Base-by-base conservation (phyloP, 1,284 basidiomycete genomes). In the Lentinus polychrous region DNA sequence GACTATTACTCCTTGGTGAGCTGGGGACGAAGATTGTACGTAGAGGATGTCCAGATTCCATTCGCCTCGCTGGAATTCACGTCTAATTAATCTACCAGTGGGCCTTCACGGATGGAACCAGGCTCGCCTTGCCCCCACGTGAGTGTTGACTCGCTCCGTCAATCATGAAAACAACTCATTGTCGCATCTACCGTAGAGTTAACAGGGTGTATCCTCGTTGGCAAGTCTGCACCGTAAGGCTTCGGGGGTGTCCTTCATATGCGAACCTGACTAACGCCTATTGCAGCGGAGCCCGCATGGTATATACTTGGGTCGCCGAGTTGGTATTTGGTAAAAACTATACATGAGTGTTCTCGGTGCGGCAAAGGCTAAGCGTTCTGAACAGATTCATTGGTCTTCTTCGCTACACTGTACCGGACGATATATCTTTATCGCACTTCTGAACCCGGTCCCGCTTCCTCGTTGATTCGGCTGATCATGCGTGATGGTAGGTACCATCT, bases 271-370 rank as follows among this genome's bases (percentile, higher is more conserved):
- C 10, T 15, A 7, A 11, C 11, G 22, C 27, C 3, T 15, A 5
- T 15, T 3, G 27, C 51, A 58, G 54, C 27, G 55, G 55, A 27
- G 55, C 58, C 39, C 57, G 60, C n/a, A 47, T 61, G 23, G 57
- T 61, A 31, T 61, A 54, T 37, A 61, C 60, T 14, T 61, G 60
- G 60, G 58, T 60, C 4, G 58, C 57, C 37, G 60, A 61, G 32
- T 57, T 61, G 18, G 53, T 58, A 11, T 61, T 61, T 45, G 60
- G 60, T 61, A 44, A 43, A 48, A 45, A 42, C 20, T 24, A 23
- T 37, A 18, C 11, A 32, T 18, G 7, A 17, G 12, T 36, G 34
- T 27, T 34, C 43, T 34, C 38, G 36, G 7, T n/a, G 6, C 10
- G 3, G 12, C n/a, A 32, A 18, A 12, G 11, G 12, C n/a, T 2